These are phyloP conservation scores for Ramularia collo-cygni DNA, from an alignment of 2,329 filamentous ascomycete species.

Conservation along the genomic window DNA sequence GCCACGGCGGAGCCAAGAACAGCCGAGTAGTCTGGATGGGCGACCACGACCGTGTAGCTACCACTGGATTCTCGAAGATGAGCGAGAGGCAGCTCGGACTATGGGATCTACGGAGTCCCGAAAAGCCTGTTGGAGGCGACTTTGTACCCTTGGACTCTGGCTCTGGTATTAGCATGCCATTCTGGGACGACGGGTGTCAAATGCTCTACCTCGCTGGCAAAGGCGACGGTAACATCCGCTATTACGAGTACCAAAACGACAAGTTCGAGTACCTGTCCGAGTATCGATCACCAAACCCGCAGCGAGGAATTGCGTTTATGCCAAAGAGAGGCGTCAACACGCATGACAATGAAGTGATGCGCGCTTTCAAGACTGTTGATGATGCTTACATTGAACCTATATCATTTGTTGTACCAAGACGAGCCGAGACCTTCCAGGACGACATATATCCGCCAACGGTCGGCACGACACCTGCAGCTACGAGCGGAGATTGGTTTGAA, in stretches of 20 bases:
- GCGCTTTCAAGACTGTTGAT: slow-evolving; percentile 95
- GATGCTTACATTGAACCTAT: slow-evolving; percentile 92
- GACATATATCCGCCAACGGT: slow-evolving; percentile 89
- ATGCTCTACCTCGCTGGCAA: slow-evolving; percentile 95
- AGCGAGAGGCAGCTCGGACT: slow-evolving; percentile 93
- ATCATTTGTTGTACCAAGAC: slow-evolving; percentile 91
- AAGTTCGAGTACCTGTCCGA: slow-evolving; percentile 97
- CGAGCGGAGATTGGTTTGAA: slow-evolving; percentile 72
- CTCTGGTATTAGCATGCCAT: slow-evolving; percentile 97
- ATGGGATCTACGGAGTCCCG: slow-evolving; percentile 80
- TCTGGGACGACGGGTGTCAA: slow-evolving; percentile 97
- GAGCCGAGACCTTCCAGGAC: slow-evolving; percentile 90
- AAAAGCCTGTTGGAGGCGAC: slow-evolving; percentile 71
- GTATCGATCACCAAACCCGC: slow-evolving; percentile 93
- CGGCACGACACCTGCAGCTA: slow-evolving; percentile 73
- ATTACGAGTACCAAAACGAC: slow-evolving; percentile 97
- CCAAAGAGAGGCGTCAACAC: slow-evolving; percentile 92
- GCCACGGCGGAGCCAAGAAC: slow-evolving; percentile 93
- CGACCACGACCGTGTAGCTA: slow-evolving; percentile 91
- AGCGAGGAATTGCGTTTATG: slow-evolving; percentile 88
- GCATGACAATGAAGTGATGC: slow-evolving; percentile 93
- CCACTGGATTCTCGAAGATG: slow-evolving; percentile 97
- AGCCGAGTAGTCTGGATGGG: slow-evolving; percentile 96
- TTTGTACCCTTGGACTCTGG: slow-evolving; percentile 91
- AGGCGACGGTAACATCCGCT: slow-evolving; percentile 97